These are phyloP conservation scores for Tylopilus balloui DNA, from an alignment of 768 basidiomycete species.

Conservation along the genomic window DNA sequence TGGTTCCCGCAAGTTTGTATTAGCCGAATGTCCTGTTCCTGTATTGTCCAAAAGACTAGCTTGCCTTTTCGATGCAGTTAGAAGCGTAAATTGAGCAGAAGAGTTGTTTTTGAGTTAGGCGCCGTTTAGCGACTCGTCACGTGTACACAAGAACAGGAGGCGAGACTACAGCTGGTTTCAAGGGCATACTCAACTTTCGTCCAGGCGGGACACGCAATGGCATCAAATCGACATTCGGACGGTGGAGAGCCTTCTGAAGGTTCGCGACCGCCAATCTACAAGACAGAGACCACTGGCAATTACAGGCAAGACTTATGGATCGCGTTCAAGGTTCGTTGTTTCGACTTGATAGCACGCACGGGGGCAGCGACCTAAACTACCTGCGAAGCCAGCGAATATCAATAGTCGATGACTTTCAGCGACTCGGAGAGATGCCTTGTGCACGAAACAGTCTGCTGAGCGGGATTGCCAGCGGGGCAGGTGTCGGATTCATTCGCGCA, in stretches of 20 bases:
- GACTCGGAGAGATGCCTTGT: slow-evolving; percentile 70
- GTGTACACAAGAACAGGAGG: not conserved
- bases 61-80: not conserved
- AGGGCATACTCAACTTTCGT: not conserved
- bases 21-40: not conserved
- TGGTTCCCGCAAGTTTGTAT: not conserved
- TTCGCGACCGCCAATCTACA: slow-evolving; percentile 24
- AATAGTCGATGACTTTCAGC: slow-evolving; percentile 47
- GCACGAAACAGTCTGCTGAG: slow-evolving; percentile 69
- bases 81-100: not conserved
- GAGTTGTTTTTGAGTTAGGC: too few relatives aligned
- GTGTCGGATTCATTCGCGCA: slow-evolving; percentile 70
- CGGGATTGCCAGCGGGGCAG: slow-evolving; percentile 77
- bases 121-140: not conserved
- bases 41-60: not conserved
- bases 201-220: slow-evolving; percentile 8
- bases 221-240: slow-evolving; percentile 6
- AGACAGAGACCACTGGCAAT: slow-evolving; percentile 29
- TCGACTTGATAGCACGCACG: not conserved
- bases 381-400: slow-evolving; percentile 45
- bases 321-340: slow-evolving; percentile 29
- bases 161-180: not conserved
- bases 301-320: slow-evolving; percentile 31
- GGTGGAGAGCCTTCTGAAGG: slow-evolving; percentile 3
- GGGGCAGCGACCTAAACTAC: slow-evolving; percentile 10